These are phyloP conservation scores for Botrytis hyacinthi DNA, from an alignment of 2,329 filamentous ascomycete genomes.

Conservation along the genomic window DNA sequence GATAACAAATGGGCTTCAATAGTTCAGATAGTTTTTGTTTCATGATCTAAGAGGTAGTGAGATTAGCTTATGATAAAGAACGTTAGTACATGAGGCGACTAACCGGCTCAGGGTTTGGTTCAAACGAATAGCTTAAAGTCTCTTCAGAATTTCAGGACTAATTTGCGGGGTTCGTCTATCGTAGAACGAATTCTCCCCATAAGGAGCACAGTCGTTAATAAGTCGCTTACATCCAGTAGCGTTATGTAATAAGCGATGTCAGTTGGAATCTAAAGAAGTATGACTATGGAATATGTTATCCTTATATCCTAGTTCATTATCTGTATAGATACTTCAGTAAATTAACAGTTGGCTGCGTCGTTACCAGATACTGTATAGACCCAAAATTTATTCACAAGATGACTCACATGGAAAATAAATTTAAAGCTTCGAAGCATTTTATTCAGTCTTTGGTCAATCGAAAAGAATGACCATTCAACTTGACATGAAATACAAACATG, in stretches of 20 bases:
- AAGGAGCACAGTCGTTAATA: not conserved
- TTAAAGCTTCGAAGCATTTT: not conserved
- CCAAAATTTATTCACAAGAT: not conserved
- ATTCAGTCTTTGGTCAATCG: not conserved
- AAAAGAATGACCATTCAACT: not conserved
- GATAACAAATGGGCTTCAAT: not conserved
- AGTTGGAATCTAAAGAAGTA: not conserved
- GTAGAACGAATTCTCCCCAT: not conserved
- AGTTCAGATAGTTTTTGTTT: not conserved
- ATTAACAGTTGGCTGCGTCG: not conserved
- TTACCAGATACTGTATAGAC: not conserved
- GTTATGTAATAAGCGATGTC: not conserved
- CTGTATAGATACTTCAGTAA: not conserved
- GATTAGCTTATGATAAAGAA: not conserved
- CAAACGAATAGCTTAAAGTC: not conserved
- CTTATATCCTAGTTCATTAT: not conserved
- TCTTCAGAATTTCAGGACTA: not conserved
- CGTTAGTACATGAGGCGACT: not conserved
- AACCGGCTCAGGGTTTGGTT: not conserved
- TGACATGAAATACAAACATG: not conserved
- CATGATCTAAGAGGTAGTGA: not conserved
- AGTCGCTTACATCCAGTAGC: not conserved
- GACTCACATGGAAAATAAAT: not conserved
- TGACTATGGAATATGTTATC: not conserved
- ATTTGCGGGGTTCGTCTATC: not conserved